phyloP scores from a whole-genome alignment of 1,284 basidiomycete species.

The Anthracocystis panici-leucophaei region DNA sequence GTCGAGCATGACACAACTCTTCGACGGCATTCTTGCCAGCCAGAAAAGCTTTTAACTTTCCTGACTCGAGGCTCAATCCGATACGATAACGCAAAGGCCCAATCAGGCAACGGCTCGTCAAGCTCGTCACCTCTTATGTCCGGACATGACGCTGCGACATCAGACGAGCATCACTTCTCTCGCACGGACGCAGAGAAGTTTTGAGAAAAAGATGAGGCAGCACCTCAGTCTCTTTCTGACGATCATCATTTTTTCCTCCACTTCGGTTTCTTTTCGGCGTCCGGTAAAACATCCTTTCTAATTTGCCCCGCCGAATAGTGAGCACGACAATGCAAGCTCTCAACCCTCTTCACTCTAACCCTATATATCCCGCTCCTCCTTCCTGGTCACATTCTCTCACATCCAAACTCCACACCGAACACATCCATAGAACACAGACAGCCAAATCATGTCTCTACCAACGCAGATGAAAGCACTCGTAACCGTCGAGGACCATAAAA shows the following conservation, averaged over 20 bases:
- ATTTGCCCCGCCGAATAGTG: neutral
- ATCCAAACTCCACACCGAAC: neutral
- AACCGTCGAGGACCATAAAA: slow-evolving; percentile 51
- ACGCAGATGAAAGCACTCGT: slow-evolving; percentile 58
- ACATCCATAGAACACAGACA: neutral
- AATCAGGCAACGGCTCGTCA: no score
- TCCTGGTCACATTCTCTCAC: neutral
- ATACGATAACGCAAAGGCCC: no score
- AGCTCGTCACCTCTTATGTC: no score
- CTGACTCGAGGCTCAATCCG: no score
- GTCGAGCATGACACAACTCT: no score
- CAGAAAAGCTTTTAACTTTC: no score
- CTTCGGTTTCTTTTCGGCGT: neutral
- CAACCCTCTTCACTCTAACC: neutral
- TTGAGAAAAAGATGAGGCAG: neutral
- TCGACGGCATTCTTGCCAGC: no score
- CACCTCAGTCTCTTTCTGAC: neutral
- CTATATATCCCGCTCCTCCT: neutral
- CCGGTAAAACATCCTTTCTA: neutral
- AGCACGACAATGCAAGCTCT: neutral
- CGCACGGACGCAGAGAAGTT: neutral
- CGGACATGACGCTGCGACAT: no score
- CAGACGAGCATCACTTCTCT: no score
- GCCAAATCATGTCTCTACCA: slow-evolving; percentile 23
- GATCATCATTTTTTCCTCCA: neutral